Percentiles rank a stretch among this genome's conserved stretches.
Evolutionary conservation across 306 rosid species (phyloP).

Genomic region (Lithocarpus polystachyus): DNA sequence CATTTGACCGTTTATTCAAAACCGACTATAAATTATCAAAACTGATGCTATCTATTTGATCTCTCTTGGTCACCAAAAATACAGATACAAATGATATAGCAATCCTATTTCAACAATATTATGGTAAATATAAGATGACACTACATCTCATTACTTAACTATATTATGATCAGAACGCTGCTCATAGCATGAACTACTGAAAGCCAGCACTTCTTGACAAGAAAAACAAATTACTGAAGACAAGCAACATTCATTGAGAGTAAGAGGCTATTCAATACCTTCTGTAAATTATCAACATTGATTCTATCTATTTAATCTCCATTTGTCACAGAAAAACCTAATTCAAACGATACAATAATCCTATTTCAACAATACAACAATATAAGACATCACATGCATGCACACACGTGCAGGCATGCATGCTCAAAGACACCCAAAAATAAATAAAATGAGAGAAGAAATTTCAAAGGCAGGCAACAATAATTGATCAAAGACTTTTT

Average conservation of each 20-base stretch:
- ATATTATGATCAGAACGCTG: background rate
- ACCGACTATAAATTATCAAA: background rate
- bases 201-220: too few relatives aligned
- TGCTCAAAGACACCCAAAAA: too few relatives aligned
- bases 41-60: background rate
- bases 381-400: too few relatives aligned
- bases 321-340: too few relatives aligned
- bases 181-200: background rate
- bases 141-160: background rate
- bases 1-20: background rate
- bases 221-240: background rate
- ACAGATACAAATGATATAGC: background rate
- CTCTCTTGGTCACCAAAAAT: background rate
- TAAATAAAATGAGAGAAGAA: background rate
- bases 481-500: background rate
- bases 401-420: too few relatives aligned
- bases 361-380: too few relatives aligned
- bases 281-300: background rate
- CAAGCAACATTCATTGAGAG: background rate
- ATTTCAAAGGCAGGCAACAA: background rate
- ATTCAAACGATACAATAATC: too few relatives aligned
- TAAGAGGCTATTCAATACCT: background rate
- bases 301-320: background rate
- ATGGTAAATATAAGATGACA: background rate
- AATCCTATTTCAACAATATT: background rate